Evolutionary conservation across 2,329 filamentous ascomycete genomes (phyloP).

Genomic region (Teratosphaeria viscida): DNA sequence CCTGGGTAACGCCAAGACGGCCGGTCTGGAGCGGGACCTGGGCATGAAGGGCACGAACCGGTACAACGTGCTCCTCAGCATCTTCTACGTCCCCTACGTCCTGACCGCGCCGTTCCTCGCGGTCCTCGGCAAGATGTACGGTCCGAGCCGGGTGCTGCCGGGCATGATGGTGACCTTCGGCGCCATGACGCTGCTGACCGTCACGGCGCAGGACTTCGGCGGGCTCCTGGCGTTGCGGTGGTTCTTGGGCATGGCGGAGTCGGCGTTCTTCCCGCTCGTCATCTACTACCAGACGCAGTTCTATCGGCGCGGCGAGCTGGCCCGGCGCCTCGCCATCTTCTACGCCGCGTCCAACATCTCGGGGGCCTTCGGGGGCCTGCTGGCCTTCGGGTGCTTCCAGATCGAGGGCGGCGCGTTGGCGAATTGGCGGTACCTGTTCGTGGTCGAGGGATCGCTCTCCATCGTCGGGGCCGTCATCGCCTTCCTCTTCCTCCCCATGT

Average conservation of each 20-base stretch:
- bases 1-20: slow-evolving; percentile 34
- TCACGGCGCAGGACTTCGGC: slow-evolving; percentile 48
- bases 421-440: slow-evolving; percentile 56
- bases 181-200: slow-evolving; percentile 50
- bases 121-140: slow-evolving; percentile 59
- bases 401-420: slow-evolving; percentile 38
- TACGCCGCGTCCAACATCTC: slow-evolving; percentile 69
- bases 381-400: slow-evolving; percentile 53
- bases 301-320: slow-evolving; percentile 61
- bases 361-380: slow-evolving; percentile 52
- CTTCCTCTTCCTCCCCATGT: slow-evolving; percentile 58
- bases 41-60: slow-evolving; percentile 48
- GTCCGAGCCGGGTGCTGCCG: slow-evolving; percentile 49
- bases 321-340: slow-evolving; percentile 59
- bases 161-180: slow-evolving; percentile 55
- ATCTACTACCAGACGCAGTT: slow-evolving; percentile 53
- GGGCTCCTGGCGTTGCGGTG: slow-evolving; percentile 58
- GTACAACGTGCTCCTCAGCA: slow-evolving; percentile 55
- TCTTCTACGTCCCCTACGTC: slow-evolving; percentile 61
- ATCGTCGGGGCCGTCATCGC: slow-evolving; percentile 51
- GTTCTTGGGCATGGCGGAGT: slow-evolving; percentile 56
- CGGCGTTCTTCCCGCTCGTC: slow-evolving; percentile 59
- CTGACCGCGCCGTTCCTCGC: slow-evolving; percentile 55
- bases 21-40: slow-evolving; percentile 41
- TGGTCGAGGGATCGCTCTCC: slow-evolving; percentile 49